Evolutionary conservation across 163 green algal species (phyloP).

Genomic region (Botryococcus braunii): DNA sequence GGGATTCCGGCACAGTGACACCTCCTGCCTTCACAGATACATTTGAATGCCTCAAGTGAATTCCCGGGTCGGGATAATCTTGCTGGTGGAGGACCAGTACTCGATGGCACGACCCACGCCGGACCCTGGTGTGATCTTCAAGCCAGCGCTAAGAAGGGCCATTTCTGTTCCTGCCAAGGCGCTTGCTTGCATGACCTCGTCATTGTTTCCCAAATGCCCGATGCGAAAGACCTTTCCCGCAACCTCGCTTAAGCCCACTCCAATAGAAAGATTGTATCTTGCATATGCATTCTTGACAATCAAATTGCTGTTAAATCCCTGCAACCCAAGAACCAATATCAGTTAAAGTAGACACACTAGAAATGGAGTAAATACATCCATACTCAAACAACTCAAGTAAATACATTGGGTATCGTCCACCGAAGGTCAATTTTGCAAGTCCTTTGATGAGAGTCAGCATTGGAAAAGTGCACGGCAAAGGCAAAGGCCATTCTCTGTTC

Average conservation of each 20-base stretch:
- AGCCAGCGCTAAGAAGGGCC: conserved; percentile 76
- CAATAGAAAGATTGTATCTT: conserved; percentile 91
- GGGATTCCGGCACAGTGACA: too few species aligned
- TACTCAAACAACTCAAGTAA: neutral
- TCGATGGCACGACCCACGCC: conserved; percentile 62
- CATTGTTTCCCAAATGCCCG: conserved; percentile 95
- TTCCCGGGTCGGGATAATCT: conserved; percentile 71
- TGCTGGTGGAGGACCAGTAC: conserved; percentile 58
- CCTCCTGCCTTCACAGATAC: too few species aligned
- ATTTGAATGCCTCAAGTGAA: too few species aligned
- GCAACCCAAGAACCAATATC: neutral
- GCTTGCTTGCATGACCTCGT: conserved; percentile 87
- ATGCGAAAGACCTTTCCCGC: conserved; percentile 88
- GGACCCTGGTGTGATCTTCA: conserved; percentile 59
- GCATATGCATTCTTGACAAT: conserved; percentile 84
- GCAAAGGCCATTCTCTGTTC: too few species aligned
- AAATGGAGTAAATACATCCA: neutral
- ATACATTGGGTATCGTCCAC: too few species aligned
- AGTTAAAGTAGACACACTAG: neutral
- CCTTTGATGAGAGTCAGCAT: too few species aligned
- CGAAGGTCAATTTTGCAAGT: too few species aligned
- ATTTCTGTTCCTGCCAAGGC: conserved; percentile 88
- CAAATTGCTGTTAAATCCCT: conserved; percentile 76
- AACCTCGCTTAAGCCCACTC: conserved; percentile 50
- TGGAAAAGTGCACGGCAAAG: too few species aligned